Evolutionary conservation across 139 green algal species (phyloP).

Genomic region (Micractinium sp.): DNA sequence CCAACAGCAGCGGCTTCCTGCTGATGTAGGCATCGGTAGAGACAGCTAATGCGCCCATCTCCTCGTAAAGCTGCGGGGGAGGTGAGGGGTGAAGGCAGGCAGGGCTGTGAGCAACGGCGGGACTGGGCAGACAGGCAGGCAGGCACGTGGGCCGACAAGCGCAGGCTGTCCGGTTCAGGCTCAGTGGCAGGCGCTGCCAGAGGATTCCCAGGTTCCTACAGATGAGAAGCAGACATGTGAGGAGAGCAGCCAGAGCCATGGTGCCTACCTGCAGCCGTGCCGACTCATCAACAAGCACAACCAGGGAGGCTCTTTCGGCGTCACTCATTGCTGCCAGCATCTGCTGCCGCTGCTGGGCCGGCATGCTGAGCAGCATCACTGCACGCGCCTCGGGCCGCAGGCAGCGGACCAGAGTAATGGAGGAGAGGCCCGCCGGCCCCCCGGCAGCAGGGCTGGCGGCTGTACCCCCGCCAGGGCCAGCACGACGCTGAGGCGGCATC

Average conservation of each 20-base stretch:
- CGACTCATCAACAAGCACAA: background rate
- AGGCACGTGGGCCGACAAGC: background rate
- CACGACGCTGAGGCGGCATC: background rate
- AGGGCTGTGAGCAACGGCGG: background rate
- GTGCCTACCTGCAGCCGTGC: background rate
- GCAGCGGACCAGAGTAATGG: background rate
- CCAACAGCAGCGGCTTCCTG: conserved; percentile 26
- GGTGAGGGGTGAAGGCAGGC: background rate
- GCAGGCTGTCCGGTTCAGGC: background rate
- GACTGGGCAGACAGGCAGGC: background rate
- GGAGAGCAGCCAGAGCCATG: background rate
- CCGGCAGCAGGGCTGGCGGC: background rate
- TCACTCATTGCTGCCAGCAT: conserved; percentile 5
- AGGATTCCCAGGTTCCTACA: background rate
- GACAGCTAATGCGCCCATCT: conserved; percentile 1
- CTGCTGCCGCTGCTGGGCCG: background rate
- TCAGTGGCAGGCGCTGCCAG: background rate
- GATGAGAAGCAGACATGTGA: no score
- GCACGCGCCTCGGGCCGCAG: conserved; percentile 11
- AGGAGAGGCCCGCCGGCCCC: background rate
- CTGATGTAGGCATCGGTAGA: background rate
- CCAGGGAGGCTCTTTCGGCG: background rate
- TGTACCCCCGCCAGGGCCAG: background rate
- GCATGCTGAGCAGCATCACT: conserved; percentile 1
- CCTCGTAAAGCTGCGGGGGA: background rate